Percentiles rank a stretch among this genome's conserved stretches.
Evolutionary conservation across 371 early-diverging fungal genomes (phyloP).

Genomic region (Mucor velutinosus): DNA sequence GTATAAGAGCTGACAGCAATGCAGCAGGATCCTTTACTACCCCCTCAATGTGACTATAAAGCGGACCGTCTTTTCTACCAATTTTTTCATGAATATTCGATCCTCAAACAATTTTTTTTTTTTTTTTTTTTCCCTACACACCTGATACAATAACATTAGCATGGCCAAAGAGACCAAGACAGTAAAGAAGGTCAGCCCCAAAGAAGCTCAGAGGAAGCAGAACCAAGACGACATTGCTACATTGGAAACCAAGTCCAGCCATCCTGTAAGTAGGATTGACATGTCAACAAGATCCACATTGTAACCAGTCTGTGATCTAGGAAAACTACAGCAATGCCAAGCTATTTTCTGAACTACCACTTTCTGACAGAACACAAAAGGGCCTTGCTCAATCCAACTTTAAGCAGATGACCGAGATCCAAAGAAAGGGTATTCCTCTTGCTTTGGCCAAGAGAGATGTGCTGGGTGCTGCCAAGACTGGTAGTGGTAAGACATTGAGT

Average conservation of each 20-base stretch:
- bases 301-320: conserved; percentile 16
- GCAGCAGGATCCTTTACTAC: not conserved
- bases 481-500: conserved; percentile 99
- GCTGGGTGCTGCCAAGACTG: conserved; percentile 98
- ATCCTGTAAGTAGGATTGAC: conserved; percentile 31
- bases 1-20: not conserved
- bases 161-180: conserved; percentile 11
- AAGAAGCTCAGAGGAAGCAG: conserved; percentile 11
- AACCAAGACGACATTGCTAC: conserved; percentile 33
- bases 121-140: conserved; percentile 1
- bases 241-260: conserved; percentile 37
- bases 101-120: not conserved
- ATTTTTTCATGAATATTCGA: not conserved
- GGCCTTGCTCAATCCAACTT: conserved; percentile 81
- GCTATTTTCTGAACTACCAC: conserved; percentile 68
- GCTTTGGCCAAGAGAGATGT: conserved; percentile 89
- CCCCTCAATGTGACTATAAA: not conserved
- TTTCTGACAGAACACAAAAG: conserved; percentile 63
- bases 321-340: conserved; percentile 35
- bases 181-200: conserved; percentile 3
- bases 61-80: not conserved
- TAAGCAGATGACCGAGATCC: conserved; percentile 97
- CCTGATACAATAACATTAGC: not conserved
- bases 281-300: not conserved
- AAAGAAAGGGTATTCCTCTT: conserved; percentile 89